These are phyloP conservation scores for Trypanosomatidae sp. DNA, from an alignment of 208 protist genomes.

Conservation along the genomic window DNA sequence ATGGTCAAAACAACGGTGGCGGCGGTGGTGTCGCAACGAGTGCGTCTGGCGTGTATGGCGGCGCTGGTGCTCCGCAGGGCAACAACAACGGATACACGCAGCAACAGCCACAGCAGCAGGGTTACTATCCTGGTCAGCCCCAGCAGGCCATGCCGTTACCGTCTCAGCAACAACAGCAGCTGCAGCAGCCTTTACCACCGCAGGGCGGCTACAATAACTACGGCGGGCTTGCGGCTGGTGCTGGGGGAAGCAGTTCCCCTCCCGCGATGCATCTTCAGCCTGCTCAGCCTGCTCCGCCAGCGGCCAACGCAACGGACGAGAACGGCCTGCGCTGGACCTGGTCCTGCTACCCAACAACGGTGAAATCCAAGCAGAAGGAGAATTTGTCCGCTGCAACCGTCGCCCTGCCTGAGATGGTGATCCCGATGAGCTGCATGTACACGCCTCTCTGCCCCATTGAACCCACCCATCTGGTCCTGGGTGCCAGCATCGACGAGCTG, in stretches of 20 bases:
- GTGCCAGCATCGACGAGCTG: conserved; percentile 27
- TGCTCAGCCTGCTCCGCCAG: conserved; percentile 35
- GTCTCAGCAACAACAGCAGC: conserved; percentile 26
- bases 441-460: conserved; percentile 69
- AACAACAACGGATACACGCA: no score
- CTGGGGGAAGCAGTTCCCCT: no score
- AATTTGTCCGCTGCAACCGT: conserved; percentile 26
- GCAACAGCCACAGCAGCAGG: no score
- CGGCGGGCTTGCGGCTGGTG: not conserved
- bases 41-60: no score
- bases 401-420: conserved; percentile 70
- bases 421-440: conserved; percentile 91
- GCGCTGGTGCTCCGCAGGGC: no score
- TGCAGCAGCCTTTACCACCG: no score
- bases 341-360: conserved; percentile 80
- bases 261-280: no score
- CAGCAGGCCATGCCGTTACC: not conserved
- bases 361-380: conserved; percentile 43
- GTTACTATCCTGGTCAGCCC: no score
- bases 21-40: no score
- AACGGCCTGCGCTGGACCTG: conserved; percentile 90
- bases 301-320: conserved; percentile 43
- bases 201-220: conserved; percentile 16
- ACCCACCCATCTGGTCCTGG: conserved; percentile 43
- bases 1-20: no score